Base-by-base conservation (phyloP, 768 basidiomycete genomes). In the Kwoniella newhampshirensis region DNA sequence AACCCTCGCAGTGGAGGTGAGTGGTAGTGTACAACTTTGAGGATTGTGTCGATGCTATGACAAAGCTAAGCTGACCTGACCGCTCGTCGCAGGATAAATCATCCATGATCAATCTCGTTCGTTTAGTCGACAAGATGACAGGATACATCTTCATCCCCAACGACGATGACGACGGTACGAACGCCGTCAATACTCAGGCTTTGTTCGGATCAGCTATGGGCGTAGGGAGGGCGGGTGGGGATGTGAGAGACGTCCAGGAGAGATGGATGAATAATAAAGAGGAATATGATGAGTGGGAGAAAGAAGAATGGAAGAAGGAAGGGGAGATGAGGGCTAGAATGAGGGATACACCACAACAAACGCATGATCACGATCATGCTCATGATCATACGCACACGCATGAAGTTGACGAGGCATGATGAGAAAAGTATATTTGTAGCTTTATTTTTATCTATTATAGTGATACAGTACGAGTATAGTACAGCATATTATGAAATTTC, bases 1-100 rank as follows among this genome's bases (percentile, higher is more conserved):
- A 78, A 98, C 96, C 0, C 81, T 99, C 1, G 92, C 93, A 0
- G 92, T 99, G 12, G 96, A 99, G 81, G 90, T 88, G 62, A 51
- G 82, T 54, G 21, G 30, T 52, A 18, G 17, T n/a, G n/a, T n/a
- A n/a, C n/a, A 15, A 37, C 49, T 45, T 30, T 36, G 21, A 51
- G 11, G 32, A 5, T 1, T 28, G 6, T 17, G 13, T 35, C 15
- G 7, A 37, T 26, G n/a, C 32, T 15, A n/a, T 15, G 45, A 41
- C n/a, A n/a, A n/a, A n/a, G n/a, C n/a, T 47, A 36, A 1, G 12
- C n/a, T 23, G 32, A 1, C 8, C 43, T 56, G 23, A 44, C 28
- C 13, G 7, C 28, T n/a, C n/a, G 18, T 12, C 8, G 15, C 68
- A 92, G 88, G 94, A 99, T 77, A 97, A 96, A 75, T 79, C 84